Percentiles rank a stretch among this genome's conserved stretches.
Evolutionary conservation across 163 green algal species (phyloP).

Genomic region (Volvox carteri): DNA sequence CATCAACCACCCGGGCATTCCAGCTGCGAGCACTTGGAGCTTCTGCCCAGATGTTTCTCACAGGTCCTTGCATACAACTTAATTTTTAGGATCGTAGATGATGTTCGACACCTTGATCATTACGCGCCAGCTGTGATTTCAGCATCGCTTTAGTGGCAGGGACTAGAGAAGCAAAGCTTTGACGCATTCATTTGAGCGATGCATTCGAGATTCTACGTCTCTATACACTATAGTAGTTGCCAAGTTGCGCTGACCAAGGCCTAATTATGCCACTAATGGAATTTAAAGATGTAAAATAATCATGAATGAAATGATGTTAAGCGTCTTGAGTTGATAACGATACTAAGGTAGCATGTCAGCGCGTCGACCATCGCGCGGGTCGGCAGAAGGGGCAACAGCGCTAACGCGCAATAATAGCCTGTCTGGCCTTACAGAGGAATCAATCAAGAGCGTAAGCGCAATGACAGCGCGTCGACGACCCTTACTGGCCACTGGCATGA

Average conservation of each 20-base stretch:
- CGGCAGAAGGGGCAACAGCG: constrained; percentile 3
- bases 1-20: no score
- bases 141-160: no score
- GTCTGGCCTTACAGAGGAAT: constrained; percentile 26
- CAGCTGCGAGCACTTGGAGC: no score
- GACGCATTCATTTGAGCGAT: no score
- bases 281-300: background rate
- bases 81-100: no score
- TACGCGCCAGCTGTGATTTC: no score
- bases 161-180: no score
- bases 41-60: no score
- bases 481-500: background rate
- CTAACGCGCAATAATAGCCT: constrained; percentile 29
- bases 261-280: background rate
- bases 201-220: no score
- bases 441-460: constrained; percentile 5
- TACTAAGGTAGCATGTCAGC: constrained; percentile 13
- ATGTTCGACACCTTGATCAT: no score
- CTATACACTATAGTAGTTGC: background rate
- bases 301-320: background rate
- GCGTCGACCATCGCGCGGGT: constrained; percentile 17
- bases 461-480: background rate
- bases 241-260: background rate
- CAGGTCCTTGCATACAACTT: no score
- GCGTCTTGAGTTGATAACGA: background rate